A percentile compares a stretch with the other conserved stretches of the same genome.
Conservation (phyloP, 208 protist species). For the Trypanosoma cruzi region DNA sequence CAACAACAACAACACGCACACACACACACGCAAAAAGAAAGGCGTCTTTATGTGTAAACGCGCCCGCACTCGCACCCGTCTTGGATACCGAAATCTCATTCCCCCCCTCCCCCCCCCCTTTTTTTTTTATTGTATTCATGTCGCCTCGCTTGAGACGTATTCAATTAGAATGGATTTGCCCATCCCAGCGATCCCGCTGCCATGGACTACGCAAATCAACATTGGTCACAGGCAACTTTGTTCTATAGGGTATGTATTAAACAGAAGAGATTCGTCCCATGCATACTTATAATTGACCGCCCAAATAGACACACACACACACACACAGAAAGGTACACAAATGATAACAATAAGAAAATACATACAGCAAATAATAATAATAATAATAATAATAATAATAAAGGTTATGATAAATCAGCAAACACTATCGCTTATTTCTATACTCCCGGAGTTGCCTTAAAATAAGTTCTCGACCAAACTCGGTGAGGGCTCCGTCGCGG, state of each 20-base stretch:
- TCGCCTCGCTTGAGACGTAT: neutral
- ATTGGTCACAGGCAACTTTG: no score
- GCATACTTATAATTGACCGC: conserved; percentile 14
- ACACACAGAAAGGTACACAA: neutral
- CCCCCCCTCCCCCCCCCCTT: neutral
- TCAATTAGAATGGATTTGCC: neutral
- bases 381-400: neutral
- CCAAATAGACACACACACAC: neutral
- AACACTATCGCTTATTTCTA: conserved; percentile 19
- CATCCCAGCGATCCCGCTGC: neutral
- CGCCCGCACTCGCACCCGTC: no score
- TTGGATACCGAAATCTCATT: neutral
- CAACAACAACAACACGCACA: neutral
- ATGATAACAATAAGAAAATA: conserved; percentile 2
- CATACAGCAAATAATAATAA: conserved; percentile 14
- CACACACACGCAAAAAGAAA: neutral
- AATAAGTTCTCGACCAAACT: conserved; percentile 71
- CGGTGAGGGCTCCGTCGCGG: conserved; percentile 33
- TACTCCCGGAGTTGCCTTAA: conserved; percentile 57
- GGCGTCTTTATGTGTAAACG: no score
- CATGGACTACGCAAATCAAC: neutral
- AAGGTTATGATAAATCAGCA: neutral
- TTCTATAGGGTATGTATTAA: conserved; percentile 3
- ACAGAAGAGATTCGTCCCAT: neutral
- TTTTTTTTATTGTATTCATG: neutral